Evolutionary conservation across 176 grass and related monocot species (phyloP).

Genomic region (Carex scoparia): DNA sequence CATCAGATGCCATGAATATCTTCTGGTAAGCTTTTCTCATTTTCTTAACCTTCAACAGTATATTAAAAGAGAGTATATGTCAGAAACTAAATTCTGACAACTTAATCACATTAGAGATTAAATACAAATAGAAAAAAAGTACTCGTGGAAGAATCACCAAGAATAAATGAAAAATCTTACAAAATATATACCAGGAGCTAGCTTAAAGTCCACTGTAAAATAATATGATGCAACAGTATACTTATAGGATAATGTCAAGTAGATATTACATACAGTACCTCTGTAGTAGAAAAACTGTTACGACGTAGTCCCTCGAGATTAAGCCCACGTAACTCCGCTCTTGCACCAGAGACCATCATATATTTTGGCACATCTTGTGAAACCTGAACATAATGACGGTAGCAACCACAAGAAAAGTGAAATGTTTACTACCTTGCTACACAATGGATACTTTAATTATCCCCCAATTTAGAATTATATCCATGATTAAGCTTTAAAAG

Average conservation of each 20-base stretch:
- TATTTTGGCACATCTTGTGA: constrained; percentile 91
- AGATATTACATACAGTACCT: constrained; percentile 41
- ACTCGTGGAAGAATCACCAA: background rate
- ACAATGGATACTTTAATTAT: too few species aligned
- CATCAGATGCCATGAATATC: constrained; percentile 64
- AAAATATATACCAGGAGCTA: background rate
- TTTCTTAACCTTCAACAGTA: constrained; percentile 40
- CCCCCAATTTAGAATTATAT: background rate
- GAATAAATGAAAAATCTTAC: background rate
- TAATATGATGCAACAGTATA: constrained; percentile 15
- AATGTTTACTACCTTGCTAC: too few species aligned
- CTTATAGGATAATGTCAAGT: background rate
- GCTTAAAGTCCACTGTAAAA: background rate
- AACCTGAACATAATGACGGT: constrained; percentile 42
- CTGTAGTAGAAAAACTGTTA: constrained; percentile 51
- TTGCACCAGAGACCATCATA: constrained; percentile 71
- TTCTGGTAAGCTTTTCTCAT: constrained; percentile 74
- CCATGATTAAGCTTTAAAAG: background rate
- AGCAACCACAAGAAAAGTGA: background rate
- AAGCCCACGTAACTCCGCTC: constrained; percentile 77
- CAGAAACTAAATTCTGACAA: background rate
- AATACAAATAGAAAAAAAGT: background rate
- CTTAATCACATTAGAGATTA: background rate
- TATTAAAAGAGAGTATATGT: background rate
- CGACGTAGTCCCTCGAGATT: constrained; percentile 82